Evolutionary conservation across 306 rosid species (phyloP).

Genomic region (Acacia acuminata): DNA sequence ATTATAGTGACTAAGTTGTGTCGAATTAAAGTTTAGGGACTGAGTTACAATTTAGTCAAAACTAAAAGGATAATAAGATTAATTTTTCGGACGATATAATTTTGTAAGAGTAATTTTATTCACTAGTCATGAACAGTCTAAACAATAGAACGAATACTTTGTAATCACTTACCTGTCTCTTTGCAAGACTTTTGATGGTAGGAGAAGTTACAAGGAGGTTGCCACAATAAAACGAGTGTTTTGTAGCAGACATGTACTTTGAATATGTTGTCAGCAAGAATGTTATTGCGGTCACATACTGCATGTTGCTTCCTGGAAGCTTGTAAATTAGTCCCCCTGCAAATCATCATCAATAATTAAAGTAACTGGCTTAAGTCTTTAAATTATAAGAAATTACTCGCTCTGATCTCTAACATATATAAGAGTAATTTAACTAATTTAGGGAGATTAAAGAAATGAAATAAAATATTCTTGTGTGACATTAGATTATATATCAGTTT

Average conservation of each 20-base stretch:
- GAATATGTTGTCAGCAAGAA: slow-evolving; percentile 82
- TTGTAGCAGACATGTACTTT: slow-evolving; percentile 74
- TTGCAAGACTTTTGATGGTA: slow-evolving; percentile 59
- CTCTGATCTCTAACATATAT: no score
- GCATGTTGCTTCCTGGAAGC: slow-evolving; percentile 77
- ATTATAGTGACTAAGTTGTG: no score
- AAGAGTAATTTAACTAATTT: no score
- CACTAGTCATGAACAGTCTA: no score
- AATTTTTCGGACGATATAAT: background rate
- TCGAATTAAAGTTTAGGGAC: no score
- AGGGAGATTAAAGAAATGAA: no score
- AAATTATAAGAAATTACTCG: no score
- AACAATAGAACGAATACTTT: background rate
- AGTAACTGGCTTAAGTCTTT: background rate
- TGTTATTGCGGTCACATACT: slow-evolving; percentile 88
- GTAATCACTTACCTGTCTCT: slow-evolving; percentile 54
- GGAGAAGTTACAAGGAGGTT: slow-evolving; percentile 56
- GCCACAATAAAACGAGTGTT: slow-evolving; percentile 78
- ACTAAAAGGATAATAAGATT: background rate
- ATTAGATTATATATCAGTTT: no score
- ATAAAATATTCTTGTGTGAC: no score
- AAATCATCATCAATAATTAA: background rate
- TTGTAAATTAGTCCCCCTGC: slow-evolving; percentile 84
- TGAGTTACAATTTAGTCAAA: background rate
- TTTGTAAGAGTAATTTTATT: no score